A percentile compares a stretch with the other conserved stretches of the same genome.
Evolutionary conservation across 176 grass and related monocot species (phyloP).

Genomic region (Panicum miliaceum): DNA sequence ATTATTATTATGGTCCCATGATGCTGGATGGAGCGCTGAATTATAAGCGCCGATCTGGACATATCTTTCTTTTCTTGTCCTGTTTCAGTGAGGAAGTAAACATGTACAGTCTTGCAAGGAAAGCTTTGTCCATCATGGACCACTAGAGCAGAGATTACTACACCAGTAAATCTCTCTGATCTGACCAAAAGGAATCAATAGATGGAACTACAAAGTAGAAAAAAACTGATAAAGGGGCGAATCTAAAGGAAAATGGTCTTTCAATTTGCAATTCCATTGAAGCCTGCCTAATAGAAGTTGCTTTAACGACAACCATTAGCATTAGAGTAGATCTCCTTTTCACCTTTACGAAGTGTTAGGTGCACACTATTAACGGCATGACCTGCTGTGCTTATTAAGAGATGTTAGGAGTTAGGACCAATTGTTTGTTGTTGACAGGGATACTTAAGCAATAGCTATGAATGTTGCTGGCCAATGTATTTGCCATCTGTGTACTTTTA

Average conservation of each 20-base stretch:
- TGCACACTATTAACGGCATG: not conserved
- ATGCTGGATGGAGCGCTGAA: constrained; percentile 41
- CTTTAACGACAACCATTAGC: constrained; percentile 26
- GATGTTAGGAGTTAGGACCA: constrained; percentile 48
- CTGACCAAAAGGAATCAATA: not conserved
- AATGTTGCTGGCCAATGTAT: not conserved
- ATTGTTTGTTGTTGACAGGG: constrained; percentile 3
- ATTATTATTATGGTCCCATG: constrained; percentile 50
- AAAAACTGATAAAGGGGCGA: not conserved
- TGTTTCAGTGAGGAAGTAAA: constrained; percentile 42
- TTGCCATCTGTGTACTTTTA: constrained; percentile 1
- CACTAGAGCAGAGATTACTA: constrained; percentile 24
- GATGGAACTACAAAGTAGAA: not conserved
- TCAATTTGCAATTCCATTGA: not conserved
- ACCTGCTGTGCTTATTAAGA: not conserved
- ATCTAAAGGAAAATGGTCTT: constrained; percentile 1
- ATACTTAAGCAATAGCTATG: constrained; percentile 5
- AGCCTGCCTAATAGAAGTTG: constrained; percentile 8
- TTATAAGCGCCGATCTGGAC: constrained; percentile 31
- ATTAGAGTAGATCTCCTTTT: constrained; percentile 21
- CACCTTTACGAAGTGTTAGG: constrained; percentile 31
- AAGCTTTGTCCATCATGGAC: constrained; percentile 23
- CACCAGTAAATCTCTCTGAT: not conserved
- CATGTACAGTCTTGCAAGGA: constrained; percentile 37
- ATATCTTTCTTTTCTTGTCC: constrained; percentile 41